A percentile compares a stretch with the other conserved stretches of the same genome.
These are phyloP conservation scores for Pythium brassicae DNA, from an alignment of 352 stramenopile genomes.

Conservation along the genomic window DNA sequence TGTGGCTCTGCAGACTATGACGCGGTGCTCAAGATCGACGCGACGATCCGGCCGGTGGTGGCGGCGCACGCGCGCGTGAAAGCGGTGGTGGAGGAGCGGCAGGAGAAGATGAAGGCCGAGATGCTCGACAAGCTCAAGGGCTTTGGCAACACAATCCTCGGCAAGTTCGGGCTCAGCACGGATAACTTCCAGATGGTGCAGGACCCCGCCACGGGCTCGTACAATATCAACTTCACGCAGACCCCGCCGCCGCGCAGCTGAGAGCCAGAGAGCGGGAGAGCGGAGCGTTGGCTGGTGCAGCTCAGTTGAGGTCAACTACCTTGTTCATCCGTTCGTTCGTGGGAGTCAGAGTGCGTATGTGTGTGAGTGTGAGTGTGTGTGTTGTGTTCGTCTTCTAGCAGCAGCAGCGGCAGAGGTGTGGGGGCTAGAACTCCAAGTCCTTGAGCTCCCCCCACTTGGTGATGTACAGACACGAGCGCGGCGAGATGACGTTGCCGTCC, in stretches of 20 bases:
- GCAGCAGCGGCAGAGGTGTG: neutral
- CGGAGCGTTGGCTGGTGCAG: too few species aligned
- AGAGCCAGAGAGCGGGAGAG: neutral
- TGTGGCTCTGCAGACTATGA: constrained; percentile 56
- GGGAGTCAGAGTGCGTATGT: neutral
- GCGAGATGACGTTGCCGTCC: constrained; percentile 89
- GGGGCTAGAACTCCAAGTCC: constrained; percentile 74
- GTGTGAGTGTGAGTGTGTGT: neutral
- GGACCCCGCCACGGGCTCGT: constrained; percentile 95
- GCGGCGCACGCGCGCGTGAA: constrained; percentile 73
- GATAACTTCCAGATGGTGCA: constrained; percentile 99
- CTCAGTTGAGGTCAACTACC: too few species aligned
- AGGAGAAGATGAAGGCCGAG: constrained; percentile 98
- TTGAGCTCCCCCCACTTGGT: constrained; percentile 89
- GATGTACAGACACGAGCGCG: constrained; percentile 89
- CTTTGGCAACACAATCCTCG: constrained; percentile 97
- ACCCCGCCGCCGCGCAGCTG: constrained; percentile 26
- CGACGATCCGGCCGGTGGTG: constrained; percentile 53
- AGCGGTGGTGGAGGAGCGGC: constrained; percentile 89
- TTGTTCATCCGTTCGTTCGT: too few species aligned
- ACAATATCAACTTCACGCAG: constrained; percentile 95
- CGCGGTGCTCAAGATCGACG: constrained; percentile 92
- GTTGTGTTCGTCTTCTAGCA: neutral
- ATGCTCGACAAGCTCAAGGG: constrained; percentile 98
- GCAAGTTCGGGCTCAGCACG: constrained; percentile 98